phyloP scores from a whole-genome alignment of 306 rosid genomes.

The Lagenaria siceraria region DNA sequence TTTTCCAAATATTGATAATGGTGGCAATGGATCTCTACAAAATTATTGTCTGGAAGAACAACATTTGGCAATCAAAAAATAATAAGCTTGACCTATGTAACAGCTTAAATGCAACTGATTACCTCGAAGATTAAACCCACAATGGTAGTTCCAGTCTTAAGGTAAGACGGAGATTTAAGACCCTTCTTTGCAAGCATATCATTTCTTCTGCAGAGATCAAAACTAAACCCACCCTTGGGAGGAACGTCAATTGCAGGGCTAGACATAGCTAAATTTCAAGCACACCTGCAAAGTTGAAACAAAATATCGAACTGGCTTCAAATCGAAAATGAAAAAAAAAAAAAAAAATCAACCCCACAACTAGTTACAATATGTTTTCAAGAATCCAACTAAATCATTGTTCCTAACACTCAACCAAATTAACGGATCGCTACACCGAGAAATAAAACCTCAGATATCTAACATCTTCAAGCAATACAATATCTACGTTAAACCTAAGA shows the following conservation, averaged over 20 bases:
- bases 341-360: background rate
- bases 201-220: conserved; percentile 80
- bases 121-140: conserved; percentile 83
- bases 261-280: conserved; percentile 33
- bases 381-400: background rate
- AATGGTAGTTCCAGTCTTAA: conserved; percentile 87
- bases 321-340: background rate
- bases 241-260: conserved; percentile 44
- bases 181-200: conserved; percentile 75
- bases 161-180: conserved; percentile 37
- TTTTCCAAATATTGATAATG: background rate
- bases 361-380: background rate
- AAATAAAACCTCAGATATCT: background rate
- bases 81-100: background rate
- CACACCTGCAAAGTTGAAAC: conserved; percentile 13
- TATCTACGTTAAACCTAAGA: background rate
- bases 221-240: conserved; percentile 78
- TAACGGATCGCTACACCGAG: background rate
- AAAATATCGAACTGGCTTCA: background rate
- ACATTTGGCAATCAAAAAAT: background rate
- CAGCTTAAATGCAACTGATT: background rate
- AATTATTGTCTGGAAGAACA: background rate
- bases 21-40: background rate
- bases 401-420: background rate
- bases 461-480: background rate